Evolutionary conservation across 345 rosid genomes (phyloP).

Genomic region (Stellera chamaejasme): DNA sequence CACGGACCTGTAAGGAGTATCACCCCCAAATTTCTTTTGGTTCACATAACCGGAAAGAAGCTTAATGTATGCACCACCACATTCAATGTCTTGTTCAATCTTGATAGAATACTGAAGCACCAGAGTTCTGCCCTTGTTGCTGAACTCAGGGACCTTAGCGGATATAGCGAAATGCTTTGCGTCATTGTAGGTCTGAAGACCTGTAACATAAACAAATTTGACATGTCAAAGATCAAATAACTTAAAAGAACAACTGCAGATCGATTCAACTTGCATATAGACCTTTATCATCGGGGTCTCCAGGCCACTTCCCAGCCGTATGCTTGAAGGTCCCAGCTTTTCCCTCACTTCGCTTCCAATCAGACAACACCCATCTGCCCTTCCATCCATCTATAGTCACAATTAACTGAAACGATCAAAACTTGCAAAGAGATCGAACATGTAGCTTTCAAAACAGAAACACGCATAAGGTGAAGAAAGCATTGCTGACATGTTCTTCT

Average conservation of each 20-base stretch:
- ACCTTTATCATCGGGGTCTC: conserved; percentile 83
- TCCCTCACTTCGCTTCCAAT: conserved; percentile 84
- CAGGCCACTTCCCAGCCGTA: conserved; percentile 79
- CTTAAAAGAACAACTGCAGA: conserved; percentile 2
- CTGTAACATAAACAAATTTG: conserved; percentile 25
- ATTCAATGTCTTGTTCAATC: conserved; percentile 87
- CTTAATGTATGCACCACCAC: conserved; percentile 96
- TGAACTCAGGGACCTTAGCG: conserved; percentile 82
- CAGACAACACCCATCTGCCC: conserved; percentile 79
- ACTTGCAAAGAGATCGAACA: neutral
- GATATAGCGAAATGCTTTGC: conserved; percentile 86
- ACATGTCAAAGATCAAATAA: neutral
- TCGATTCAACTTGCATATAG: neutral
- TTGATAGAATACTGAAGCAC: conserved; percentile 83
- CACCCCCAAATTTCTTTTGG: conserved; percentile 99
- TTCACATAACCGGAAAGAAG: conserved; percentile 91
- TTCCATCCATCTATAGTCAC: conserved; percentile 72
- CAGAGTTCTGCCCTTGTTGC: conserved; percentile 78
- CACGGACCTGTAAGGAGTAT: conserved; percentile 93
- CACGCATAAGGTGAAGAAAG: neutral
- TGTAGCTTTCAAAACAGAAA: neutral
- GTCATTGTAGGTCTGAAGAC: conserved; percentile 79
- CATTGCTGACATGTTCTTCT: too few species aligned
- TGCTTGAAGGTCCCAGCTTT: conserved; percentile 77
- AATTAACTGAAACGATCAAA: neutral